Percentiles rank a stretch among this genome's conserved stretches.
Conservation (phyloP, 2,329 filamentous ascomycete genomes). For the Biscogniauxia mediterranea region DNA sequence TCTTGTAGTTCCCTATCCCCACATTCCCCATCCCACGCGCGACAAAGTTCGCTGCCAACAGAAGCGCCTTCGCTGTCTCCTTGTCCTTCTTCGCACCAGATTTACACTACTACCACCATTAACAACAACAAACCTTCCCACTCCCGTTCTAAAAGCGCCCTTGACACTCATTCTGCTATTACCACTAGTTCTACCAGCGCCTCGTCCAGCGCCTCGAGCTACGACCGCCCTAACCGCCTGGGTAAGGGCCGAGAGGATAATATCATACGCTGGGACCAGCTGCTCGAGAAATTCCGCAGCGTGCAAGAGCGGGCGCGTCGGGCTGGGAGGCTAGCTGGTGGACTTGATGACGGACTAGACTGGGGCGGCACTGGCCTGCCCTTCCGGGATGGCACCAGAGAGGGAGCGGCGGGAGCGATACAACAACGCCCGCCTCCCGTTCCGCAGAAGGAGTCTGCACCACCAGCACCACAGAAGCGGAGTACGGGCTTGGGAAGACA, state of each 20-base stretch:
- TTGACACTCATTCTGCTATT: constrained; percentile 36
- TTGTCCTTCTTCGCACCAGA: constrained; percentile 26
- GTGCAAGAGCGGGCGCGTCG: constrained; percentile 85
- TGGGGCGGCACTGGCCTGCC: constrained; percentile 38
- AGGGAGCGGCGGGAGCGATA: too few relatives aligned
- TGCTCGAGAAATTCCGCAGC: constrained; percentile 89
- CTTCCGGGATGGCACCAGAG: constrained; percentile 35
- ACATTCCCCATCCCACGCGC: constrained; percentile 28
- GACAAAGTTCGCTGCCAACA: constrained; percentile 36
- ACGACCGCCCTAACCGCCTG: constrained; percentile 73
- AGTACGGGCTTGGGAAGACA: constrained; percentile 64
- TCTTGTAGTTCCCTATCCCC: constrained; percentile 12
- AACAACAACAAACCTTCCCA: neutral
- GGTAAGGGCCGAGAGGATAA: constrained; percentile 75
- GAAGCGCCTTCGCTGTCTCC: constrained; percentile 6
- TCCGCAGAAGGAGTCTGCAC: constrained; percentile 48
- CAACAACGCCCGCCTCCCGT: constrained; percentile 37
- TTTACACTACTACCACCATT: constrained; percentile 2
- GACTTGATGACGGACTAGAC: constrained; percentile 45
- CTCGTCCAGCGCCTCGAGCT: constrained; percentile 52
- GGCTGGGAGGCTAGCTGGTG: constrained; percentile 58
- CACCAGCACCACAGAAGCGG: constrained; percentile 52
- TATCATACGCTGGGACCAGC: constrained; percentile 84
- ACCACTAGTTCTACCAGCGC: constrained; percentile 41
- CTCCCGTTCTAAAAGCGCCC: constrained; percentile 31